These are phyloP conservation scores for Kwoniella heveanensis DNA, from an alignment of 768 basidiomycete species.

Conservation along the genomic window DNA sequence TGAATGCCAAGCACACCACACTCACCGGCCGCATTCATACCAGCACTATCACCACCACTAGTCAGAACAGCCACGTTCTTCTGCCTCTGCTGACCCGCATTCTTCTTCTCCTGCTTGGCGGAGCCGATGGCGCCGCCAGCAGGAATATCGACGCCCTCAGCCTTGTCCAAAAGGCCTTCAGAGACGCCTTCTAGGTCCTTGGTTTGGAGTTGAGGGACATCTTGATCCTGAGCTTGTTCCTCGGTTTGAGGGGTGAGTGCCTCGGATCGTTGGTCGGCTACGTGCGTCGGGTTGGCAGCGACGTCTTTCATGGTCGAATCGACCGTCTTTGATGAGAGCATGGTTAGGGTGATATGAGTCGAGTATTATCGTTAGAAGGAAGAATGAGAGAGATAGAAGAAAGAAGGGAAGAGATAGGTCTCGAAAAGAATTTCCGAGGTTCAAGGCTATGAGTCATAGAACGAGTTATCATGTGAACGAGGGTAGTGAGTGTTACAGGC, in stretches of 20 bases:
- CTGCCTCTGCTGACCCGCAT: slow-evolving; percentile 31
- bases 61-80: slow-evolving; percentile 96
- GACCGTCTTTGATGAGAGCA: slow-evolving; percentile 27
- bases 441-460: not conserved
- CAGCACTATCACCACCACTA: slow-evolving; percentile 95
- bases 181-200: slow-evolving; percentile 36
- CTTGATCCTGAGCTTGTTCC: not conserved
- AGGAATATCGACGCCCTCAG: slow-evolving; percentile 19
- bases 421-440: not conserved
- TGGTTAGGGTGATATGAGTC: not conserved
- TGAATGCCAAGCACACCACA: slow-evolving; percentile 5
- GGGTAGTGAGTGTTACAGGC: too few relatives aligned
- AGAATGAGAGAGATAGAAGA: slow-evolving; percentile 5
- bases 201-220: slow-evolving; percentile 3
- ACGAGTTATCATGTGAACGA: not conserved
- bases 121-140: not conserved
- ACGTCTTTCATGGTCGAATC: slow-evolving; percentile 24
- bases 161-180: slow-evolving; percentile 22
- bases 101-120: slow-evolving; percentile 2
- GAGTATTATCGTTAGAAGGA: not conserved
- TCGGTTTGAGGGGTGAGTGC: slow-evolving; percentile 21
- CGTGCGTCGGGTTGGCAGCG: slow-evolving; percentile 30
- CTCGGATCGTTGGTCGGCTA: slow-evolving; percentile 31
- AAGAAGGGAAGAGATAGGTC: not conserved
- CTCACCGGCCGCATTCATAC: slow-evolving; percentile 59